A percentile compares a stretch with the other conserved stretches of the same genome.
Evolutionary conservation across 176 grass and related monocot genomes (phyloP).

Genomic region (Bonia amplexicaulis): DNA sequence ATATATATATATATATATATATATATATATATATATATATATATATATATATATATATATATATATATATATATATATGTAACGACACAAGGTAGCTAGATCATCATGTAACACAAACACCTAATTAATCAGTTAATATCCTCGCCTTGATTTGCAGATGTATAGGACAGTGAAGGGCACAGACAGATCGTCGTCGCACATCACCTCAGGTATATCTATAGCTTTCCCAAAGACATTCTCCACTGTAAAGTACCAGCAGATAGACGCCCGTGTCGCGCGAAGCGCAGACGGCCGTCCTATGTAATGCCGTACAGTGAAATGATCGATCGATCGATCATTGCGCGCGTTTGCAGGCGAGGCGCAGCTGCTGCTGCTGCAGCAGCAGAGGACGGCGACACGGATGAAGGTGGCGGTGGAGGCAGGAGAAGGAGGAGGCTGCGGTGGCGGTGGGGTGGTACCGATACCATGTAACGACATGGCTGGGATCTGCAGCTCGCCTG

Average conservation of each 20-base stretch:
- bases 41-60: not conserved
- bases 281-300: not conserved
- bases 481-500: slow-evolving; percentile 32
- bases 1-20: not conserved
- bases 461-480: slow-evolving; percentile 37
- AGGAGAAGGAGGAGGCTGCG: not conserved
- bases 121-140: not conserved
- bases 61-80: not conserved
- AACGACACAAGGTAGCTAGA: not conserved
- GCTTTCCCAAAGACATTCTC: not conserved
- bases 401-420: slow-evolving; percentile 25
- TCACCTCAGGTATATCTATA: slow-evolving; percentile 15
- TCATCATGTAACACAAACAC: not conserved
- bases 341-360: slow-evolving; percentile 26
- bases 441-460: slow-evolving; percentile 26
- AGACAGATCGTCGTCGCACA: slow-evolving; percentile 54
- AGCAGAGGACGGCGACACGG: slow-evolving; percentile 5
- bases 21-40: not conserved
- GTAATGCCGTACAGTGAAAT: not conserved
- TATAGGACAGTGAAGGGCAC: slow-evolving; percentile 96
- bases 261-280: not conserved
- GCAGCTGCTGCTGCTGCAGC: slow-evolving; percentile 21
- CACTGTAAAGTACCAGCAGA: not conserved
- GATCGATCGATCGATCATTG: not conserved
- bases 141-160: slow-evolving; percentile 55